A percentile compares a stretch with the other conserved stretches of the same genome.
Evolutionary conservation across 805 yeast genomes (phyloP).

Genomic region (Cyberlindnera subsufficiens): DNA sequence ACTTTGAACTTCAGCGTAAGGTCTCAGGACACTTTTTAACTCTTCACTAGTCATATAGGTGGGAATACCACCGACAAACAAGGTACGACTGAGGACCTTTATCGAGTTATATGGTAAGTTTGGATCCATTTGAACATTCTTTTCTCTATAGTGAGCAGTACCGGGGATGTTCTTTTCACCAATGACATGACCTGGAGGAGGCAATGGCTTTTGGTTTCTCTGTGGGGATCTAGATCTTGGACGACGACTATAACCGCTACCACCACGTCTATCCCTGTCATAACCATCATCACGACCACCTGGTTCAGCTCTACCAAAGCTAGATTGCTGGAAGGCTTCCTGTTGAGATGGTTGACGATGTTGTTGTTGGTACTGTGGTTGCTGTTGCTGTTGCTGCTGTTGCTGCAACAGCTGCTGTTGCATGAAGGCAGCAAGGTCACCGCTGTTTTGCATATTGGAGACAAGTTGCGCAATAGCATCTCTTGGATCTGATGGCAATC

Average conservation of each 20-base stretch:
- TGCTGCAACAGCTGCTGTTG: slow-evolving; percentile 12
- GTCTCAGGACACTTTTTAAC: slow-evolving; percentile 64
- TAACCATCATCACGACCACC: slow-evolving; percentile 17
- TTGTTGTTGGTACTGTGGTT: background rate
- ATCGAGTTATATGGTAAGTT: slow-evolving; percentile 71
- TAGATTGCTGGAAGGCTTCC: background rate
- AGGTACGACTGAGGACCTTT: slow-evolving; percentile 81
- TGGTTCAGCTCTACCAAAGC: slow-evolving; percentile 19
- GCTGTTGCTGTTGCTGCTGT: background rate
- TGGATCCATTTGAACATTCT: slow-evolving; percentile 64
- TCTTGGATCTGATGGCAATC: slow-evolving; percentile 29
- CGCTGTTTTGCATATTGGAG: slow-evolving; percentile 12
- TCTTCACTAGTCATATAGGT: slow-evolving; percentile 71
- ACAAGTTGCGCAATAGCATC: slow-evolving; percentile 34
- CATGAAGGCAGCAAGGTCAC: slow-evolving; percentile 22
- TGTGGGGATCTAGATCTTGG: slow-evolving; percentile 26
- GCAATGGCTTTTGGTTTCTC: slow-evolving; percentile 10
- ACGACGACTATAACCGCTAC: slow-evolving; percentile 16
- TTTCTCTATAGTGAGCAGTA: slow-evolving; percentile 72
- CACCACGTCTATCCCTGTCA: slow-evolving; percentile 10
- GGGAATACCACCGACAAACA: slow-evolving; percentile 93
- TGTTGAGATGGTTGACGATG: slow-evolving; percentile 1
- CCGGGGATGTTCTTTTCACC: slow-evolving; percentile 67
- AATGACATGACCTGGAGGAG: slow-evolving; percentile 30
- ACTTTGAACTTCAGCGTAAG: slow-evolving; percentile 88